phyloP scores from a whole-genome alignment of 1,284 basidiomycete genomes.

The Vanrija pseudolonga region DNA sequence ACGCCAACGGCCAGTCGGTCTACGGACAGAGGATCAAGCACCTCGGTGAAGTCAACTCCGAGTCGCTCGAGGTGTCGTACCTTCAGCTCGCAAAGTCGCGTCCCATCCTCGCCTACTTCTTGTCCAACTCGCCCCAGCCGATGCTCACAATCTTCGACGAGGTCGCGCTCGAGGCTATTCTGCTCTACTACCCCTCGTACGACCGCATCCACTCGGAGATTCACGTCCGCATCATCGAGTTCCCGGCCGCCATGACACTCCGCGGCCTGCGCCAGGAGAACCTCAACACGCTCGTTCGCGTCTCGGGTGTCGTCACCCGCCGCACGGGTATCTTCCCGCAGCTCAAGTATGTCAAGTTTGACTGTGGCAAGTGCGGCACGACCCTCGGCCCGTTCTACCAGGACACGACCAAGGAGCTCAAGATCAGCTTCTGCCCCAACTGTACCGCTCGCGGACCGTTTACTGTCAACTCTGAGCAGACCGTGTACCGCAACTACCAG shows the following conservation, averaged over 20 bases:
- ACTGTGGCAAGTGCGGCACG: constrained; percentile 88
- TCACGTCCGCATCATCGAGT: constrained; percentile 92
- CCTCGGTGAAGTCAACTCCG: constrained; percentile 94
- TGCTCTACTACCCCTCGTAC: constrained; percentile 94
- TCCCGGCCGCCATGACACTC: constrained; percentile 41
- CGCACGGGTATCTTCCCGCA: constrained; percentile 97
- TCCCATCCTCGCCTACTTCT: constrained; percentile 93
- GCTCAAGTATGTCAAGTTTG: constrained; percentile 98
- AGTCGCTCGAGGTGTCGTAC: constrained; percentile 96
- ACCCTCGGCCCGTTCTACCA: constrained; percentile 96
- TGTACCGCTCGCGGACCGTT: constrained; percentile 95
- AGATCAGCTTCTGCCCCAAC: constrained; percentile 87
- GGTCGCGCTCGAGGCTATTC: constrained; percentile 88
- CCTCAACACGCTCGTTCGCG: constrained; percentile 91
- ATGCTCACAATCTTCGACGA: constrained; percentile 95
- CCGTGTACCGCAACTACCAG: constrained; percentile 97
- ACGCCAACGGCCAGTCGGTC: constrained; percentile 84
- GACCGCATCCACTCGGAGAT: constrained; percentile 97
- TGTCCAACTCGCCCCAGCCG: constrained; percentile 87
- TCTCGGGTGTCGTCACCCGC: constrained; percentile 95
- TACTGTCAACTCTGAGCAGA: constrained; percentile 94
- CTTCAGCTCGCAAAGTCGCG: constrained; percentile 85
- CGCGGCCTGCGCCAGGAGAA: constrained; percentile 67
- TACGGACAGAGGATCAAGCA: constrained; percentile 91
- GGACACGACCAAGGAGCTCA: constrained; percentile 90